Conservation (phyloP, 768 basidiomycete genomes). For the Naganishia onofrii region DNA sequence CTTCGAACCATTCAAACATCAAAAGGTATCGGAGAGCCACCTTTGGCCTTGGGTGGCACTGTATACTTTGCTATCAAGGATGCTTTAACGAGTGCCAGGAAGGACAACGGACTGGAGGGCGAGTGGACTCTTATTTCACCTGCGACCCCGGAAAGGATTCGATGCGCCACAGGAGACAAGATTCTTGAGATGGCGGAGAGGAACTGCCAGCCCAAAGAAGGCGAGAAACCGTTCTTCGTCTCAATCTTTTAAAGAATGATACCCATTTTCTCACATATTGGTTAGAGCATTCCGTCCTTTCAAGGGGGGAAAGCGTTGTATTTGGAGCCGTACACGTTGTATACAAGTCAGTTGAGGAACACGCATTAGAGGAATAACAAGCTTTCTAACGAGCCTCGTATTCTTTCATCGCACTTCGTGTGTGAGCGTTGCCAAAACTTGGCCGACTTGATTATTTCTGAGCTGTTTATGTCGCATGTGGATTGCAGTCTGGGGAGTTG, state of each 20-base stretch:
- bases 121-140: conserved; percentile 35
- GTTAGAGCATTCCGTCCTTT: not conserved
- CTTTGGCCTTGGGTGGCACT: conserved; percentile 40
- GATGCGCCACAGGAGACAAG: conserved; percentile 35
- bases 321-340: too few species aligned
- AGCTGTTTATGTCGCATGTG: too few species aligned
- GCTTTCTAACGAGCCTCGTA: too few species aligned
- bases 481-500: too few species aligned
- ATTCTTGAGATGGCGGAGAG: conserved; percentile 28
- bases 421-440: too few species aligned
- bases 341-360: too few species aligned
- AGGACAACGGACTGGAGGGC: conserved; percentile 33
- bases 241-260: conserved; percentile 28
- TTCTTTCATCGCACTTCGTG: too few species aligned
- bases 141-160: conserved; percentile 39
- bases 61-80: conserved; percentile 39
- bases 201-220: conserved; percentile 34
- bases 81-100: conserved; percentile 38
- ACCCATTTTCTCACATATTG: not conserved
- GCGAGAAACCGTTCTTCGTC: conserved; percentile 42
- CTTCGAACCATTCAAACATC: conserved; percentile 30
- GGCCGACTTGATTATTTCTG: too few species aligned
- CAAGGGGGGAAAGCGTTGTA: not conserved
- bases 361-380: too few species aligned
- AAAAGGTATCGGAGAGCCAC: conserved; percentile 37